A percentile compares a stretch with the other conserved stretches of the same genome.
phyloP scores from a whole-genome alignment of 441 rosid genomes.

The Brassica balearica region DNA sequence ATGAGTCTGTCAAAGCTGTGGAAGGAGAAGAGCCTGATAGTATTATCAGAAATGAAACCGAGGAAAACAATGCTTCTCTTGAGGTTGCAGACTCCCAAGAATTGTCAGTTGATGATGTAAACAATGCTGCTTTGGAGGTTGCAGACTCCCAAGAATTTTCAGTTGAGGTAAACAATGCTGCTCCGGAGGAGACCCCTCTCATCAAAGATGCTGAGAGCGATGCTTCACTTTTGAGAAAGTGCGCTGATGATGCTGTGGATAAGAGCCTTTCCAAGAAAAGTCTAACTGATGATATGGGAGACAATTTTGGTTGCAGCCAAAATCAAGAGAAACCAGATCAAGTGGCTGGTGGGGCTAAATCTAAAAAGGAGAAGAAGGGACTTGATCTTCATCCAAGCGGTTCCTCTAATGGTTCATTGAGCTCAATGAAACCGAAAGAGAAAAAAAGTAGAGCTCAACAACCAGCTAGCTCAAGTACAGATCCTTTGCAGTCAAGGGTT shows the following conservation, averaged over 20 bases:
- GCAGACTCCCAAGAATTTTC: conserved; percentile 14
- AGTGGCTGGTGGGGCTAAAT: conserved; percentile 10
- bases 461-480: no score
- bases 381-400: not conserved
- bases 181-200: conserved; percentile 14
- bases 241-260: not conserved
- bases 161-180: conserved; percentile 24
- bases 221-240: conserved; percentile 15
- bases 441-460: no score
- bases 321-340: conserved; percentile 31
- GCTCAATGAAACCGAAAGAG: no score
- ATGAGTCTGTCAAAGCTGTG: no score
- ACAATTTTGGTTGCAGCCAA: conserved; percentile 30
- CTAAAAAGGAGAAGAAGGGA: conserved; percentile 28
- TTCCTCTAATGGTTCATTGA: no score
- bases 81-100: no score
- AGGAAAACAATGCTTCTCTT: no score
- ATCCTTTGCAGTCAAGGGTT: no score
- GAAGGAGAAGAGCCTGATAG: no score
- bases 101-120: no score
- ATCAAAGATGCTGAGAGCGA: conserved; percentile 12
- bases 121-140: not conserved
- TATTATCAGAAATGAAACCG: no score
- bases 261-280: no score
- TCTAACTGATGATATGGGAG: conserved; percentile 21